Percentiles rank a stretch among this genome's conserved stretches.
These are phyloP conservation scores for Naganishia vishniacii DNA, from an alignment of 768 basidiomycete species.

Conservation along the genomic window DNA sequence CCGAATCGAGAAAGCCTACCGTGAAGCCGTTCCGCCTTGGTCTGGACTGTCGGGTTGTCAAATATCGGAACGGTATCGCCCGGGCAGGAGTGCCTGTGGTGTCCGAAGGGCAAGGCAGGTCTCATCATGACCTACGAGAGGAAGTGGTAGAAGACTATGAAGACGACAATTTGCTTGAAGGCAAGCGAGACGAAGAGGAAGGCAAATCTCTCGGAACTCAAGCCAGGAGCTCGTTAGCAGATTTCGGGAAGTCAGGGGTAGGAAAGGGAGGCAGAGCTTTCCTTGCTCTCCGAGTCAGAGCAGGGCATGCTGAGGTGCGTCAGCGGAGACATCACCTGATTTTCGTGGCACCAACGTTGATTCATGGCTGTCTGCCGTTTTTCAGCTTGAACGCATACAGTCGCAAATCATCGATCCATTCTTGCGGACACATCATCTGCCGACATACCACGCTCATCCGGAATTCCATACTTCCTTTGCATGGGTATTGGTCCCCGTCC, in stretches of 20 bases:
- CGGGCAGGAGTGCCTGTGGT: conserved; percentile 51
- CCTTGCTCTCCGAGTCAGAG: conserved; percentile 72
- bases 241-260: conserved; percentile 29
- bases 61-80: conserved; percentile 53
- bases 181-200: conserved; percentile 53
- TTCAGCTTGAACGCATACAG: conserved; percentile 58
- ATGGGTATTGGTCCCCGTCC: conserved; percentile 63
- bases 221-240: neutral
- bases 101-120: neutral
- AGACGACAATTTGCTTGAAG: conserved; percentile 68
- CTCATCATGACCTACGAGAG: neutral
- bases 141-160: conserved; percentile 30
- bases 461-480: conserved; percentile 84
- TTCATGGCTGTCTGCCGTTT: conserved; percentile 17
- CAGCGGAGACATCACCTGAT: conserved; percentile 12
- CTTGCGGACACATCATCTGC: conserved; percentile 62
- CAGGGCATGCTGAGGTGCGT: conserved; percentile 70
- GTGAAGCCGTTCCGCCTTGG: conserved; percentile 54
- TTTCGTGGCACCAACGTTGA: neutral
- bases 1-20: neutral
- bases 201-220: neutral
- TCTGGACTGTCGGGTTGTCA: conserved; percentile 60
- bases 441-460: conserved; percentile 71
- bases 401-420: conserved; percentile 58
- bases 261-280: conserved; percentile 58